Evolutionary conservation across 106 monocot genomes (phyloP).

Genomic region (Agapanthus africanus): DNA sequence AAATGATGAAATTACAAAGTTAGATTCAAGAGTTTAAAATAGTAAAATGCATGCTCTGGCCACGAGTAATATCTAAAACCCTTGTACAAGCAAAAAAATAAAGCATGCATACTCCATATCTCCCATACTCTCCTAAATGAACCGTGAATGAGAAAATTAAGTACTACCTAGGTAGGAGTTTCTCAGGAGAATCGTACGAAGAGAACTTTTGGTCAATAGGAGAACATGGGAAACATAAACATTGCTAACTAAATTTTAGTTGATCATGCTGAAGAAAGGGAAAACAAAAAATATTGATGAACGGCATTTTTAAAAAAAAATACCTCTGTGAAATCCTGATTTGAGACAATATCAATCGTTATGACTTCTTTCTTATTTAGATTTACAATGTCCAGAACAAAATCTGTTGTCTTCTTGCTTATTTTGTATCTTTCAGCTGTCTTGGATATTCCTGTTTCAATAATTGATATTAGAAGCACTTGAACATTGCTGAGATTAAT

Average conservation of each 20-base stretch:
- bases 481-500: neutral
- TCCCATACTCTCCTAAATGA: neutral
- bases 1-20: neutral
- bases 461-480: neutral
- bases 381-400: constrained; percentile 77
- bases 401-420: constrained; percentile 84
- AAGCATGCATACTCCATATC: neutral
- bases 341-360: constrained; percentile 78
- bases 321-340: constrained; percentile 99
- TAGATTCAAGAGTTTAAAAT: neutral
- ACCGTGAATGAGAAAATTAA: neutral
- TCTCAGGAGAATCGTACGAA: neutral
- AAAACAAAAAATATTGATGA: too few relatives aligned
- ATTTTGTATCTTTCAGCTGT: constrained; percentile 39
- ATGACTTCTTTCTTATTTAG: constrained; percentile 74
- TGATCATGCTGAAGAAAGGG: neutral
- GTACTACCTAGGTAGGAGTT: neutral
- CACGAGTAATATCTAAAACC: neutral
- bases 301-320: too few relatives aligned
- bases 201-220: neutral
- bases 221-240: neutral
- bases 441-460: constrained; percentile 43
- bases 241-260: neutral
- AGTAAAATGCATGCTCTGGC: neutral
- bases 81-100: neutral